Evolutionary conservation across 495 filamentous ascomycete genomes (phyloP).

Genomic region (Jackrogersella multiformis): DNA sequence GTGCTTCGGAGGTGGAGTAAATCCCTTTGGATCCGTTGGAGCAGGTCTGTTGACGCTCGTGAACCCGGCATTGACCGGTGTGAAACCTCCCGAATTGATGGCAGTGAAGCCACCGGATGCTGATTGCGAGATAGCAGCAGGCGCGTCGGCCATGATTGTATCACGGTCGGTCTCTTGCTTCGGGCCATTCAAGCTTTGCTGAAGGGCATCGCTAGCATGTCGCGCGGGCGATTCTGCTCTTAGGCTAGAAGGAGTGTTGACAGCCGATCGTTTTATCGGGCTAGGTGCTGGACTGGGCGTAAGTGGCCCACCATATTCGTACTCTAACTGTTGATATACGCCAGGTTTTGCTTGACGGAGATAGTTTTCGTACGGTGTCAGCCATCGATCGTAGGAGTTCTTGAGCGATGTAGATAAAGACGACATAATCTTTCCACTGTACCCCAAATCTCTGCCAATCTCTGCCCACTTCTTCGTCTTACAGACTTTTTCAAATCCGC

Average conservation of each 20-base stretch:
- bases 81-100: conserved; percentile 68
- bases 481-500: conserved; percentile 95
- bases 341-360: conserved; percentile 90
- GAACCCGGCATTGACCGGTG: conserved; percentile 69
- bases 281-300: conserved; percentile 91
- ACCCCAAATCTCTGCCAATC: conserved; percentile 95
- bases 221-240: conserved; percentile 76
- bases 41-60: conserved; percentile 74
- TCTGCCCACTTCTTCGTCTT: conserved; percentile 99
- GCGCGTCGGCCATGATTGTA: conserved; percentile 65
- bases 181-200: conserved; percentile 68
- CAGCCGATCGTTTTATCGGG: conserved; percentile 79
- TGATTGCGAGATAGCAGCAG: conserved; percentile 50
- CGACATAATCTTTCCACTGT: conserved; percentile 99
- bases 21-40: conserved; percentile 48
- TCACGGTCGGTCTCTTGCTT: conserved; percentile 55
- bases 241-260: conserved; percentile 72
- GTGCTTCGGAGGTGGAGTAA: conserved; percentile 55
- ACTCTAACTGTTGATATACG: conserved; percentile 94
- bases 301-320: conserved; percentile 90
- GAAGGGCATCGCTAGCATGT: conserved; percentile 71
- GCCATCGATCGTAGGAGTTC: conserved; percentile 96
- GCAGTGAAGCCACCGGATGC: conserved; percentile 76
- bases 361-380: conserved; percentile 97
- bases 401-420: conserved; percentile 98